These are phyloP conservation scores for Ganoderma meredithae DNA, from an alignment of 1,284 basidiomycete genomes.

Conservation along the genomic window DNA sequence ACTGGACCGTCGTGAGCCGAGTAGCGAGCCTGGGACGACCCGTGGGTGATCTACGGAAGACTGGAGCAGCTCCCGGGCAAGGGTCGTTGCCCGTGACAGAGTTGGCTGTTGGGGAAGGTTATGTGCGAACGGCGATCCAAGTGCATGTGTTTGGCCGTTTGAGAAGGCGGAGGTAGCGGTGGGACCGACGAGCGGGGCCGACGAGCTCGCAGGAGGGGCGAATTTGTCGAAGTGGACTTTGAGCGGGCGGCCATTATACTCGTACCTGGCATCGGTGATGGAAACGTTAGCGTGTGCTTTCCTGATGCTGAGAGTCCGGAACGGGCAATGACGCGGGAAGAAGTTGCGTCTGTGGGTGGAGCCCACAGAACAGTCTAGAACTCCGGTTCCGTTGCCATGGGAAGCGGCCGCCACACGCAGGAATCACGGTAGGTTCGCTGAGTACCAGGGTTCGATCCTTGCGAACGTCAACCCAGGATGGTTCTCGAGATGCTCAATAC, in stretches of 20 bases:
- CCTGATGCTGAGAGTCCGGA: neutral
- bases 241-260: slow-evolving; percentile 84
- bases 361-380: neutral
- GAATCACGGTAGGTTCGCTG: slow-evolving; percentile 17
- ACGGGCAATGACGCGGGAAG: neutral
- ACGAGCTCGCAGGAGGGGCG: slow-evolving; percentile 46
- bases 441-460: neutral
- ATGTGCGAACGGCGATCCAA: slow-evolving; percentile 7
- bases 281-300: slow-evolving; percentile 6
- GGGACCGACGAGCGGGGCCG: slow-evolving; percentile 42
- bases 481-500: neutral
- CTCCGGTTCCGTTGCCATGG: neutral
- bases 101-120: slow-evolving; percentile 22
- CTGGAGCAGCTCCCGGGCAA: slow-evolving; percentile 33
- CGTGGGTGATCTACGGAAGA: slow-evolving; percentile 28
- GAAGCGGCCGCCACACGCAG: slow-evolving; percentile 7
- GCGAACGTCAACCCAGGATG: neutral
- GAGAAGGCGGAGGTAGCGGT: slow-evolving; percentile 31
- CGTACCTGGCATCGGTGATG: slow-evolving; percentile 60
- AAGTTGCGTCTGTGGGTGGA: neutral
- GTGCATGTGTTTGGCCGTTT: neutral
- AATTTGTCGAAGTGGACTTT: slow-evolving; percentile 91
- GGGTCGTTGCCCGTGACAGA: slow-evolving; percentile 29
- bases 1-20: slow-evolving; percentile 21
- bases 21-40: slow-evolving; percentile 13